Conservation (phyloP, 2,329 filamentous ascomycete species). For the Aspergillus spinulosporus region DNA sequence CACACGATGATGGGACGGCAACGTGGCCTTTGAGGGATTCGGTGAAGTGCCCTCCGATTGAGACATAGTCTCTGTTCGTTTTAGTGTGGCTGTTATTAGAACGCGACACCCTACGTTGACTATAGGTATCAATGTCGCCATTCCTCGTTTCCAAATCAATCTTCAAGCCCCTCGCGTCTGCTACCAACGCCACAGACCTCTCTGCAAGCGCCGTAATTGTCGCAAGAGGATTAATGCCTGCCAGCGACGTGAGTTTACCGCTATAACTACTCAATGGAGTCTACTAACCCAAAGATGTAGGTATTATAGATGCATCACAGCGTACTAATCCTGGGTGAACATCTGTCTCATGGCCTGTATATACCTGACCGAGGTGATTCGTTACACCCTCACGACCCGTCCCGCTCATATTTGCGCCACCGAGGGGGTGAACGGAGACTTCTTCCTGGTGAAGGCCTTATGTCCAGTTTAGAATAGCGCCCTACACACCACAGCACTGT, state of each 20-base stretch:
- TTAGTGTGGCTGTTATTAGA: neutral
- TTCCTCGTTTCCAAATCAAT: slow-evolving; percentile 42
- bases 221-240: slow-evolving; percentile 63
- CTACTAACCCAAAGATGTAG: slow-evolving; percentile 54
- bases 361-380: slow-evolving; percentile 63
- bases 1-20: neutral
- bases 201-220: slow-evolving; percentile 70
- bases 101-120: neutral
- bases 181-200: slow-evolving; percentile 58
- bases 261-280: neutral
- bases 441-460: slow-evolving; percentile 14
- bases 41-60: slow-evolving; percentile 22
- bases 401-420: slow-evolving; percentile 64
- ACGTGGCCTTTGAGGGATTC: slow-evolving; percentile 20
- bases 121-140: neutral
- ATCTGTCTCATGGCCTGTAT: slow-evolving; percentile 53
- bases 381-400: slow-evolving; percentile 59
- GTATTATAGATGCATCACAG: slow-evolving; percentile 63
- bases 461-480: too few relatives aligned
- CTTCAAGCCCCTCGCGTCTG: slow-evolving; percentile 41
- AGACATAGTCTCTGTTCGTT: neutral
- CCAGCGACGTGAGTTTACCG: neutral
- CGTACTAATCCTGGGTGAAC: slow-evolving; percentile 61
- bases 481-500: too few relatives aligned
- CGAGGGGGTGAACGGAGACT: slow-evolving; percentile 64